phyloP scores from a whole-genome alignment of 1,284 basidiomycete genomes.

The Blastosporella zonata region DNA sequence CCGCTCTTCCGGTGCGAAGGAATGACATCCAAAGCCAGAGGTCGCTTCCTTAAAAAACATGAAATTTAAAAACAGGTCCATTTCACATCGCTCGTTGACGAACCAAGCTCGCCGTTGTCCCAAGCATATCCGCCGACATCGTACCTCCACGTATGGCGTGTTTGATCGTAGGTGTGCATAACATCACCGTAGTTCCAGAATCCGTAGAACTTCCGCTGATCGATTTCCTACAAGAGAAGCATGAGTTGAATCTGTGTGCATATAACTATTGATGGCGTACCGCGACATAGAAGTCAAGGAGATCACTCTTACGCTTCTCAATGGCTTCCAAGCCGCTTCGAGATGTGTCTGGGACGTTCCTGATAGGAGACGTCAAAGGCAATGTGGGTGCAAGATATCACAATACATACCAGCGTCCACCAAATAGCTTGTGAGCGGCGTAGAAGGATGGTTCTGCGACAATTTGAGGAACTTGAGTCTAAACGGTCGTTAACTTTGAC shows the following conservation, averaged over 20 bases:
- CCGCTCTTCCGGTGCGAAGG: constrained; percentile 39
- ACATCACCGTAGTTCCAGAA: constrained; percentile 45
- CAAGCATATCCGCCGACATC: constrained; percentile 42
- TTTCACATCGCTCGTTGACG: constrained; percentile 9
- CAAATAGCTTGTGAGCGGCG: constrained; percentile 35
- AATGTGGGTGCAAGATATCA: not conserved
- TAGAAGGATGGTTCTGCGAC: constrained; percentile 37
- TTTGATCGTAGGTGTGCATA: constrained; percentile 43
- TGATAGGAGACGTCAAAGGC: constrained; percentile 3
- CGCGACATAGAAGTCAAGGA: constrained; percentile 41
- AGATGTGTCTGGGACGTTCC: constrained; percentile 34
- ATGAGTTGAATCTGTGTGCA: not conserved
- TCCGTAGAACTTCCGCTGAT: constrained; percentile 38
- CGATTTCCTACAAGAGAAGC: constrained; percentile 30
- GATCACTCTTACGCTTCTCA: constrained; percentile 35
- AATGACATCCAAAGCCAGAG: constrained; percentile 46
- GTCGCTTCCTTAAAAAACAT: constrained; percentile 33
- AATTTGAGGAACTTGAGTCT: constrained; percentile 34
- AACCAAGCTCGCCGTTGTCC: constrained; percentile 38
- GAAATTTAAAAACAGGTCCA: not conserved
- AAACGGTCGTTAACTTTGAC: not conserved
- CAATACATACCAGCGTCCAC: constrained; percentile 32
- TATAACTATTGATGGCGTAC: constrained; percentile 19
- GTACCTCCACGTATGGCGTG: constrained; percentile 43
- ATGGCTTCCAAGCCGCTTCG: constrained; percentile 31